Conservation (phyloP, 306 rosid genomes). For the Glycine tomentella region DNA sequence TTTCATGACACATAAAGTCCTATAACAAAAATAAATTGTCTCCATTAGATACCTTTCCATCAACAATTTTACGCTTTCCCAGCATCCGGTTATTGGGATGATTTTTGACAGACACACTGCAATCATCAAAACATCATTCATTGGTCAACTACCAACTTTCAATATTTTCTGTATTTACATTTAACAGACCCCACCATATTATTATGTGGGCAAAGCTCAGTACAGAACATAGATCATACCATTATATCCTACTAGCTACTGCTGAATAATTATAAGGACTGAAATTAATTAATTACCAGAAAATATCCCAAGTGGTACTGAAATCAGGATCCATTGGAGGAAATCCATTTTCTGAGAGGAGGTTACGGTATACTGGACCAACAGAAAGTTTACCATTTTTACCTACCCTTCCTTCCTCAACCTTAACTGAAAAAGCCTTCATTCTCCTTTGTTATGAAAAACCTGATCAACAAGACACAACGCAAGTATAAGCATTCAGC, state of each 20-base stretch:
- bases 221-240: not conserved
- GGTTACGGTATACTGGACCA: slow-evolving; percentile 86
- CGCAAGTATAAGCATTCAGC: not conserved
- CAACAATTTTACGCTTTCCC: slow-evolving; percentile 76
- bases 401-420: slow-evolving; percentile 86
- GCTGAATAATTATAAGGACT: not conserved
- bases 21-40: not conserved
- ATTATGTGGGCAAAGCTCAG: not conserved
- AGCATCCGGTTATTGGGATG: slow-evolving; percentile 77
- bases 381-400: slow-evolving; percentile 67
- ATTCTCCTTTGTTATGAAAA: slow-evolving; percentile 45
- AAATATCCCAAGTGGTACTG: slow-evolving; percentile 81
- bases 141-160: not conserved
- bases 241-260: not conserved
- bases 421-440: slow-evolving; percentile 70
- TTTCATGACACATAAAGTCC: not conserved
- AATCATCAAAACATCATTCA: slow-evolving; percentile 12
- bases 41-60: slow-evolving; percentile 62
- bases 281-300: slow-evolving; percentile 58
- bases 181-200: not conserved
- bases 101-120: slow-evolving; percentile 66
- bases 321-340: slow-evolving; percentile 72
- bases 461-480: slow-evolving; percentile 38
- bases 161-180: not conserved
- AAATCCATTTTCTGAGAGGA: slow-evolving; percentile 59